phyloP scores from a whole-genome alignment of 345 rosid genomes.

The Moringa oleifera region DNA sequence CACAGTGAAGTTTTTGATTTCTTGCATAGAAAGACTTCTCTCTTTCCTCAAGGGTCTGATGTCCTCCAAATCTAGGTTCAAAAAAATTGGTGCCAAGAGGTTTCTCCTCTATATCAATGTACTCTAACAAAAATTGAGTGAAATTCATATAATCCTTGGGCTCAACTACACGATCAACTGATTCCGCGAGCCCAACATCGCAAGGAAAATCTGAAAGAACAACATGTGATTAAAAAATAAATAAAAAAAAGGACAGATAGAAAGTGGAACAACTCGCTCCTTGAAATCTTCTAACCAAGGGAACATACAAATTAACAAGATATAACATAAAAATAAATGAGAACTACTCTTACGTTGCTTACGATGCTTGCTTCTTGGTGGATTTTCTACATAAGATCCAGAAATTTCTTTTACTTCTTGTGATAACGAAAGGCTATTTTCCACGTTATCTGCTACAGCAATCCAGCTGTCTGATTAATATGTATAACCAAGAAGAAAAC shows the following conservation, averaged over 20 bases:
- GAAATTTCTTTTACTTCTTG: constrained; percentile 11
- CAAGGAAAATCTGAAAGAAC: constrained; percentile 66
- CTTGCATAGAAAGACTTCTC: constrained; percentile 59
- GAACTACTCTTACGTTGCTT: constrained; percentile 31
- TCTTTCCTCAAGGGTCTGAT: constrained; percentile 69
- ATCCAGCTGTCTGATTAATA: background rate
- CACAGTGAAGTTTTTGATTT: constrained; percentile 77
- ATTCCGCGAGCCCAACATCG: constrained; percentile 41
- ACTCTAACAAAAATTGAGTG: constrained; percentile 49
- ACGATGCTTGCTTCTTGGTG: constrained; percentile 30
- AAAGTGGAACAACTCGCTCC: background rate
- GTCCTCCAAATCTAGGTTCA: constrained; percentile 76
- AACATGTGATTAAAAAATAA: background rate
- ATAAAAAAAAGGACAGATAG: background rate
- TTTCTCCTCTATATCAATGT: constrained; percentile 42
- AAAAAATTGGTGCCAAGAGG: constrained; percentile 17
- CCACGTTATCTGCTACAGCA: constrained; percentile 31
- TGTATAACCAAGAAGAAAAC: background rate
- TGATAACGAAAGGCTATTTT: constrained; percentile 13
- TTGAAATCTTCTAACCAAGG: background rate
- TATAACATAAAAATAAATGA: too few species aligned
- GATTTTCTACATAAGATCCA: constrained; percentile 14
- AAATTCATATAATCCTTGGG: constrained; percentile 47
- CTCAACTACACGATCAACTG: constrained; percentile 46
- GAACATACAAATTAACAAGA: background rate